Base-by-base conservation (phyloP, 2,329 filamentous ascomycete genomes). In the Phyllosticta citribraziliensis region DNA sequence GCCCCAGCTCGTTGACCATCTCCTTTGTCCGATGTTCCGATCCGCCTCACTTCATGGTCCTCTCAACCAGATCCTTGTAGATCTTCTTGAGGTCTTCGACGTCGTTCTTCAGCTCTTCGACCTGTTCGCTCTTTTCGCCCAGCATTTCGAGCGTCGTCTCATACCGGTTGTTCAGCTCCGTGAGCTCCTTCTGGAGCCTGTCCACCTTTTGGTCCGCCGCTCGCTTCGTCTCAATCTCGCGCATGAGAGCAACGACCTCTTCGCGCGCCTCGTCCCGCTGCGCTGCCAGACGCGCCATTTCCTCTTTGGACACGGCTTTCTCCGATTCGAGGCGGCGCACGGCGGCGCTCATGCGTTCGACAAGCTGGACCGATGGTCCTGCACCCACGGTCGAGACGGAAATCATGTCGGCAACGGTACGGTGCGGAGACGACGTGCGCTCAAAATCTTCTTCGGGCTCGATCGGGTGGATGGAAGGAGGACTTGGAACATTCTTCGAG, bases 101-200 rank as follows among this genome's bases (percentile, higher is more conserved):
- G 79, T 97, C 94, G 12, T 88, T 87, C 73, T 82, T 85, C 66
- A 99, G 78, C 79, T 99, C 94, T 70, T 96, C 91, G 2, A 96
- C 92, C 70, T 88, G 79, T 79, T 99, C 94, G 73, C 91, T 96
- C 83, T 96, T 96, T 82, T 99, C 94, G 1, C 94, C 94, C 61
- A 99, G 77, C 85, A 97, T 87, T 77, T 97, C 92, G 58, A 99
- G 79, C 63, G 91, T 95, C 14, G 91, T 94, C 71, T 96, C 86
- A 72, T 97, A 96, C 68, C 93, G 82, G 64, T 84, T 79, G 68
- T 89, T 86, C 65, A 97, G 78, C 52, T 84, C 83, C 27, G 76
- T 77, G 56, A 96, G 78, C 66, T 91, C 83, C 54, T 75, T 76
- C 72, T 95, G 87, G 14, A 97, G 73, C 63, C 82, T 80, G 20